Percentiles rank a stretch among this genome's conserved stretches.
These are phyloP conservation scores for Athelia psychrophila DNA, from an alignment of 1,284 basidiomycete genomes.

Conservation along the genomic window DNA sequence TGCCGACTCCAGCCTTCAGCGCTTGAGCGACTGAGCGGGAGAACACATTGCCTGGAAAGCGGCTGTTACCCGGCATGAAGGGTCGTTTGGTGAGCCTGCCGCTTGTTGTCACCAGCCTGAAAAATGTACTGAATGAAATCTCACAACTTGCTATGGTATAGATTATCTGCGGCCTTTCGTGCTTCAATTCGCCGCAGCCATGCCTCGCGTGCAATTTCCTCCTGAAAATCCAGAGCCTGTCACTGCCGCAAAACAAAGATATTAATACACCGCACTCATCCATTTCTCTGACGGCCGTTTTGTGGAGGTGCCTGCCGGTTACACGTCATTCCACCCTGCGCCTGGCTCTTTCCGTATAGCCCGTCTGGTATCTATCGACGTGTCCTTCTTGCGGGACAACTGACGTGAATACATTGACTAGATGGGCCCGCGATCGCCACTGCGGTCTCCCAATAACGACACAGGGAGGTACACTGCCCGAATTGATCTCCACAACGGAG, in stretches of 20 bases:
- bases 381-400: no score
- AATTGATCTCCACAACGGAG: no score
- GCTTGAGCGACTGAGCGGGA: background rate
- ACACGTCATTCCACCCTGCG: background rate
- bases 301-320: background rate
- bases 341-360: background rate
- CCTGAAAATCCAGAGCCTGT: background rate
- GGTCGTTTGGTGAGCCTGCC: background rate
- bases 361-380: background rate
- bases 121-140: background rate
- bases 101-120: background rate
- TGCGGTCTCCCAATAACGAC: no score
- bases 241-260: background rate
- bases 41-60: background rate
- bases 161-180: background rate
- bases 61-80: background rate
- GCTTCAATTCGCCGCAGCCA: background rate
- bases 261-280: background rate
- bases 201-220: background rate
- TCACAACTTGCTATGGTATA: background rate
- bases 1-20: no score
- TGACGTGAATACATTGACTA: no score
- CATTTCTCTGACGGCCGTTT: background rate
- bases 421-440: no score
- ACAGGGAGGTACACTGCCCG: no score